phyloP scores from a whole-genome alignment of 2,329 filamentous ascomycete genomes.

The Shiraia sp. region DNA sequence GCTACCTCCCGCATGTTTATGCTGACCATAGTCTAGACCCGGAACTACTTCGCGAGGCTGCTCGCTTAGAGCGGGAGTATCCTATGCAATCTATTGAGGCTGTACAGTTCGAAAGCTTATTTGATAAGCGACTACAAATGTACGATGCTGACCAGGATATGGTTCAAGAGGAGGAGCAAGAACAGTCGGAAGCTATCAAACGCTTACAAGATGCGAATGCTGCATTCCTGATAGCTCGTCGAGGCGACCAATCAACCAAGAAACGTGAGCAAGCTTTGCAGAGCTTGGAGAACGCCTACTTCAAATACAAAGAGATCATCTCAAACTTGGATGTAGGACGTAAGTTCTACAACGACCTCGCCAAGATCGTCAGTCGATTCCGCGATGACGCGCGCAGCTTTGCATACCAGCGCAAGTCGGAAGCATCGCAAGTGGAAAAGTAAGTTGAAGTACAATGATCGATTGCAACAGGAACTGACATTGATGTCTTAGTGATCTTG shows the following conservation, averaged over 20 bases:
- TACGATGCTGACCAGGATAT: constrained; percentile 80
- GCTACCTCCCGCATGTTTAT: constrained; percentile 5
- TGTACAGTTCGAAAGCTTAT: constrained; percentile 89
- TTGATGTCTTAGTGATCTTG: constrained; percentile 54
- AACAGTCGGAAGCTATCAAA: constrained; percentile 73
- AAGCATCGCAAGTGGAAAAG: constrained; percentile 79
- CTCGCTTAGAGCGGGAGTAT: constrained; percentile 81
- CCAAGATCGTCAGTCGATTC: constrained; percentile 82
- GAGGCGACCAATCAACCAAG: constrained; percentile 66
- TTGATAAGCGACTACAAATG: constrained; percentile 76
- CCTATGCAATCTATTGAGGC: constrained; percentile 83
- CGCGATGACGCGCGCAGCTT: constrained; percentile 79
- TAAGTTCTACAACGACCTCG: constrained; percentile 97
- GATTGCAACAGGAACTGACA: constrained; percentile 5
- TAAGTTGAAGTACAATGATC: constrained; percentile 48
- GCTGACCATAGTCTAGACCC: constrained; percentile 55
- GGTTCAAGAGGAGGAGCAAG: constrained; percentile 70
- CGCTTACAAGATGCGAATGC: constrained; percentile 76
- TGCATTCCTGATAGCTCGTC: constrained; percentile 74
- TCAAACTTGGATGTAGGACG: constrained; percentile 87
- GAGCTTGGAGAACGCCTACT: constrained; percentile 84
- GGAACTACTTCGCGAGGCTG: constrained; percentile 80
- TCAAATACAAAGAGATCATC: constrained; percentile 95
- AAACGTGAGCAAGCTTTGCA: constrained; percentile 88
- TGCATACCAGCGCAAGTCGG: constrained; percentile 77